phyloP scores from a whole-genome alignment of 208 protist genomes.

The Vickermania ingenoplastis region DNA sequence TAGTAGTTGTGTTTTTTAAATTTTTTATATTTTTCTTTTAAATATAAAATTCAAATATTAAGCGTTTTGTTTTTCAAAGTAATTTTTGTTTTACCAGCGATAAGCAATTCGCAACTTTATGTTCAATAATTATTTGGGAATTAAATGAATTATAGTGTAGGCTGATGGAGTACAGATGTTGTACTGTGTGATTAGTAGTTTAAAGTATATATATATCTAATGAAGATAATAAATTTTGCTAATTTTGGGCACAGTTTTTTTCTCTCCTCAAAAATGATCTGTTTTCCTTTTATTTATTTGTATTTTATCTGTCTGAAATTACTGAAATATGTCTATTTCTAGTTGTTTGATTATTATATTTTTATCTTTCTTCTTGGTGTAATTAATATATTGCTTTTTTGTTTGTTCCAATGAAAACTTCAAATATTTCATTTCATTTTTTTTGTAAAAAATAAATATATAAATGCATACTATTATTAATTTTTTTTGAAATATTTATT shows the following conservation, averaged over 20 bases:
- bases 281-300: neutral
- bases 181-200: neutral
- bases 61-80: neutral
- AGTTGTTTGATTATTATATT: neutral
- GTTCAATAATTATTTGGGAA: neutral
- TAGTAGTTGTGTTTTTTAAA: conserved; percentile 1
- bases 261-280: neutral
- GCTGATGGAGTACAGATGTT: no score
- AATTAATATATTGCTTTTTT: conserved; percentile 9
- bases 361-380: neutral
- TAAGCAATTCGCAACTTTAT: neutral
- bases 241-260: neutral
- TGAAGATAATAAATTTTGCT: neutral
- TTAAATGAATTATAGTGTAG: no score
- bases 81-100: neutral
- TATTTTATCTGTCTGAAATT: neutral
- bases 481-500: neutral
- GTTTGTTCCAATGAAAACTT: no score
- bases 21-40: conserved; percentile 1
- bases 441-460: conserved; percentile 1
- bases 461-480: neutral
- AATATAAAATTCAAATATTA: neutral
- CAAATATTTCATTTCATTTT: neutral
- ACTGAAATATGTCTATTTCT: neutral
- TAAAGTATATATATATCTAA: conserved; percentile 1